Base-by-base conservation (phyloP, 2,329 filamentous ascomycete genomes). In the Botrytis fabae region DNA sequence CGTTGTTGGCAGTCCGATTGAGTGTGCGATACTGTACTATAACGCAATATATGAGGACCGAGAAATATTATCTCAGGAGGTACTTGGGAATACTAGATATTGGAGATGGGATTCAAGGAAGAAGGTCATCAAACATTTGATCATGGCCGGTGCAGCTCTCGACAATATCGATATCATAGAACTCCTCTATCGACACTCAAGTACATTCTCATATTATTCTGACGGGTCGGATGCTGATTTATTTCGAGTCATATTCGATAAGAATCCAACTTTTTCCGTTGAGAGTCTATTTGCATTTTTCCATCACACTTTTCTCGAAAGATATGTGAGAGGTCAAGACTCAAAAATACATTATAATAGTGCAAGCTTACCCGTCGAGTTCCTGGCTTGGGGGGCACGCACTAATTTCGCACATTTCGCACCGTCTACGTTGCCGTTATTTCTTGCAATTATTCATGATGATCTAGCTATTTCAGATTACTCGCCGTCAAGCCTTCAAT, bases 171-270 rank as follows among this genome's bases (percentile, higher is more conserved):
- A 54, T 10, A 4, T 20, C 7, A 12, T 51, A 51, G 2, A 0
- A 14, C 25, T n/a, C 12, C 48, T 51, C 10, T 51, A 14, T 51
- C 48, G 12, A n/a, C 12, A 51, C 25, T 51, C 25, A n/a, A 1
- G 0, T 0, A 14, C 48, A n/a, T 51, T 51, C 25, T 0, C 0
- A 51, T 6, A 2, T 14, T 3, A 1, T n/a, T 0, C 14, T 14
- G 25, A 6, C 48, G 25, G n/a, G 25, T 14, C 10, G 25, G 48
- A n/a, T 16, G 0, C 25, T 1, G 16, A 62, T 1, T 0, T 42
- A 0, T 32, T 66, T 8, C 22, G n/a, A 54, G 0, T 22, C 38
- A 7, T 28, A 28, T 28, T 40, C 9, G 10, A 22, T 0, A 40
- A 28, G 18, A 40, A 54, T 28, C 46, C 64, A 2, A 54, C 7